Evolutionary conservation across 345 rosid species (phyloP).

Genomic region (Eucalyptus guilfoylei): DNA sequence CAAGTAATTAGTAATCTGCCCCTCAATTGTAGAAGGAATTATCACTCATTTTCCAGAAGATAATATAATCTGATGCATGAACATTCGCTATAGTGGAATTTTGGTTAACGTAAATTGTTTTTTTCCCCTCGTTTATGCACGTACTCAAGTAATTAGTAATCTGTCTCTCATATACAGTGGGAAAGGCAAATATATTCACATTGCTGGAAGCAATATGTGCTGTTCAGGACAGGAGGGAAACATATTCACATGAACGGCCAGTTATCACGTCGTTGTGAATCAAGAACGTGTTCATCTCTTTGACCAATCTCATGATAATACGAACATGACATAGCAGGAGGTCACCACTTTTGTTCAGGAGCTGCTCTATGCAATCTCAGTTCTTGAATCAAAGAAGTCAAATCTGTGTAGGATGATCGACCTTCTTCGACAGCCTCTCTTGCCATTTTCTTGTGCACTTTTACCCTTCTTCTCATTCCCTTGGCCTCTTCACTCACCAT

Average conservation of each 20-base stretch:
- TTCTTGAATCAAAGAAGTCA: background rate
- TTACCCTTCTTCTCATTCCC: background rate
- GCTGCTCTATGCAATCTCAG: background rate
- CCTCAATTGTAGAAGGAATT: background rate
- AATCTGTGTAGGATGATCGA: conserved; percentile 5
- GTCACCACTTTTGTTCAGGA: background rate
- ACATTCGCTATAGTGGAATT: background rate
- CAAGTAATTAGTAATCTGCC: background rate
- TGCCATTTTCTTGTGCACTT: background rate
- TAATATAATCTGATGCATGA: background rate
- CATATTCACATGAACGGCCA: background rate
- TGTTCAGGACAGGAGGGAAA: background rate
- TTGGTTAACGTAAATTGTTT: background rate
- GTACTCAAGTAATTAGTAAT: background rate
- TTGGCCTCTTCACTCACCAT: background rate
- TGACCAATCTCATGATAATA: background rate
- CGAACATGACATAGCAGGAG: background rate
- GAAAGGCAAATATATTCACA: background rate
- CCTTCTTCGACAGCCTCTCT: conserved; percentile 11
- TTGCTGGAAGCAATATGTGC: background rate
- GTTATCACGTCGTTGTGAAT: background rate
- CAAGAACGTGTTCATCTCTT: background rate
- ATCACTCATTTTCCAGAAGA: background rate
- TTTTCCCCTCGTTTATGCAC: background rate
- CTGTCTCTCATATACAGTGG: background rate